These are phyloP conservation scores for Trichaptum fuscoviolaceum DNA, from an alignment of 768 basidiomycete species.

Conservation along the genomic window DNA sequence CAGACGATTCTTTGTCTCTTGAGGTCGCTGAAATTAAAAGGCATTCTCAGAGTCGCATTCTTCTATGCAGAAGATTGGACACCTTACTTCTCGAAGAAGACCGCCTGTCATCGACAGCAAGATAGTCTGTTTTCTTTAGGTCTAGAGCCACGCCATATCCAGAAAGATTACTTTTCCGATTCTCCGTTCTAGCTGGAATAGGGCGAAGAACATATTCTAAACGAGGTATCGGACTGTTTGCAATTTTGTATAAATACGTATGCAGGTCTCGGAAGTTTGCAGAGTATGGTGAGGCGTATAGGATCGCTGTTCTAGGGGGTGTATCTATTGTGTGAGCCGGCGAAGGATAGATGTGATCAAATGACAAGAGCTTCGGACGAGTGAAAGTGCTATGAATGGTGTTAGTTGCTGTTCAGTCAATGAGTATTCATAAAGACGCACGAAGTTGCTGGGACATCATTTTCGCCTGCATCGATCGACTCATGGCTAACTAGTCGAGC, in stretches of 20 bases:
- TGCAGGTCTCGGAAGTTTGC: conserved; percentile 70
- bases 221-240: conserved; percentile 37
- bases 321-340: conserved; percentile 37
- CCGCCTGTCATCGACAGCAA: conserved; percentile 84
- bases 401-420: background rate
- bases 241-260: conserved; percentile 48
- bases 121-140: conserved; percentile 95
- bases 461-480: conserved; percentile 37
- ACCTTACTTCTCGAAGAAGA: conserved; percentile 23
- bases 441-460: conserved; percentile 17
- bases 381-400: conserved; percentile 24
- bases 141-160: conserved; percentile 93
- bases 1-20: background rate
- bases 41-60: background rate
- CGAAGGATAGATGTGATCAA: conserved; percentile 71
- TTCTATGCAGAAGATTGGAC: background rate
- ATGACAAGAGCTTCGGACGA: conserved; percentile 52
- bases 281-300: conserved; percentile 70
- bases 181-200: conserved; percentile 34
- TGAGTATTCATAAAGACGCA: conserved; percentile 18
- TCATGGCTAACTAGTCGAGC: conserved; percentile 47
- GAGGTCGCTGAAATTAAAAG: background rate
- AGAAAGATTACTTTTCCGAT: conserved; percentile 46
- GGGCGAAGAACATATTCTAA: conserved; percentile 78
- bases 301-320: conserved; percentile 61